Conservation (phyloP, 768 basidiomycete genomes). For the Lactarius deliciosus region DNA sequence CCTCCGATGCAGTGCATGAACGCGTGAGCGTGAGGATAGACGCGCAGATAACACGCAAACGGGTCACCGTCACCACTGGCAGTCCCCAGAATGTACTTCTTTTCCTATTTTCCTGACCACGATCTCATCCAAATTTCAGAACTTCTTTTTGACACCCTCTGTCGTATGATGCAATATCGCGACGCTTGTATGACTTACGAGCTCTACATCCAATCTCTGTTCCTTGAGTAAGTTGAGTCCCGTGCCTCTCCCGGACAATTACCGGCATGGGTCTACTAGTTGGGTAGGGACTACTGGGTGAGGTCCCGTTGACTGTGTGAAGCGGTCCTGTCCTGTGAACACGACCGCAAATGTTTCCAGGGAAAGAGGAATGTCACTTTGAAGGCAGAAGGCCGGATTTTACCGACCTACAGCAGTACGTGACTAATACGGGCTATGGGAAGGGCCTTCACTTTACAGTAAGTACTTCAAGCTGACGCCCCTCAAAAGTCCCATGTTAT, state of each 20-base stretch:
- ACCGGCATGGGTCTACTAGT: slow-evolving; percentile 16
- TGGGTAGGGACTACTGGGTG: slow-evolving; percentile 19
- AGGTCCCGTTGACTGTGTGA: neutral
- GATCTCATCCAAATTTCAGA: slow-evolving; percentile 3
- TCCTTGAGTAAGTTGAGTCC: too few relatives aligned
- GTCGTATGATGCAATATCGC: slow-evolving; percentile 22
- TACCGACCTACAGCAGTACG: too few relatives aligned
- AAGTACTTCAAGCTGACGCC: too few relatives aligned
- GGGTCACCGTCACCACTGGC: neutral
- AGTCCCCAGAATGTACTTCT: too few relatives aligned
- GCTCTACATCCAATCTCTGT: slow-evolving; percentile 24
- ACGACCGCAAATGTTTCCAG: slow-evolving; percentile 10
- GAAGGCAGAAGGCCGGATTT: slow-evolving; percentile 4
- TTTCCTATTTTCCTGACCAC: neutral
- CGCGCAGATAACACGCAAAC: neutral
- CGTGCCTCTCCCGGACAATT: slow-evolving; percentile 17
- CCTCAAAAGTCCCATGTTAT: too few relatives aligned
- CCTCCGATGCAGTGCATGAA: neutral
- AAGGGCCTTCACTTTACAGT: too few relatives aligned
- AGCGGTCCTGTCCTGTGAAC: slow-evolving; percentile 8
- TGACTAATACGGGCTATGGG: too few relatives aligned
- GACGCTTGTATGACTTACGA: slow-evolving; percentile 10
- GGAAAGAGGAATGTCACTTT: too few relatives aligned
- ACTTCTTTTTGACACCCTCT: neutral
- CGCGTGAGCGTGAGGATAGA: neutral